These are phyloP conservation scores for Aspergillus texensis DNA, from an alignment of 2,329 filamentous ascomycete genomes.

Conservation along the genomic window DNA sequence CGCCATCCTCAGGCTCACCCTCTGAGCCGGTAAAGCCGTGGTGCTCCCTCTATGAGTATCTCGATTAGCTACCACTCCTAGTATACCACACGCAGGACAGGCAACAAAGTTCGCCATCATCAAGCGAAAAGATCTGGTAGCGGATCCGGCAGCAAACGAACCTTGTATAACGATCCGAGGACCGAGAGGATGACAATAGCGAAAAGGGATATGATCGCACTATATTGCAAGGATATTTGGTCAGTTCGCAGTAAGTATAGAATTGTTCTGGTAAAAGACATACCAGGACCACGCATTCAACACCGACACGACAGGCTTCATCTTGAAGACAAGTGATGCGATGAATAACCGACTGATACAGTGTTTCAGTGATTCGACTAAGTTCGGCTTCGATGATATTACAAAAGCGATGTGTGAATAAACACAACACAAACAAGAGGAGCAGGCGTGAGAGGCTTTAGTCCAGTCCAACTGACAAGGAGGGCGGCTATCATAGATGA, in stretches of 20 bases:
- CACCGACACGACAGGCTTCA: slow-evolving; percentile 93
- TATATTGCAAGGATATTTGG: slow-evolving; percentile 40
- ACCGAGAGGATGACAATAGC: slow-evolving; percentile 67
- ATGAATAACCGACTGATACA: not conserved
- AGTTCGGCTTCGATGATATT: not conserved
- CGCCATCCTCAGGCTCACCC: slow-evolving; percentile 70
- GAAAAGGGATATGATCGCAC: slow-evolving; percentile 69
- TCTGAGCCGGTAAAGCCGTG: slow-evolving; percentile 80
- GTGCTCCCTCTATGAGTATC: slow-evolving; percentile 61
- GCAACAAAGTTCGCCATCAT: slow-evolving; percentile 3
- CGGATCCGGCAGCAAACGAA: slow-evolving; percentile 37
- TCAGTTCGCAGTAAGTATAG: slow-evolving; percentile 12
- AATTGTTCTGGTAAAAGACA: slow-evolving; percentile 32
- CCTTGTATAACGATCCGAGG: slow-evolving; percentile 73
- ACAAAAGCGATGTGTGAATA: not conserved
- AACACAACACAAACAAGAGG: not conserved
- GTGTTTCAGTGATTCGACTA: not conserved
- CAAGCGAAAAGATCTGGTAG: slow-evolving; percentile 7
- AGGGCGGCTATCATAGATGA: slow-evolving; percentile 6
- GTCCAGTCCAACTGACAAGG: not conserved
- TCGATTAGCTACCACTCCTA: slow-evolving; percentile 1
- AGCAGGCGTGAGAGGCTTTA: not conserved
- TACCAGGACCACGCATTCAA: slow-evolving; percentile 96
- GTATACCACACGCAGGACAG: not conserved
- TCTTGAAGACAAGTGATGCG: slow-evolving; percentile 51